These are phyloP conservation scores for Naganishia friedmannii DNA, from an alignment of 768 basidiomycete species.

Conservation along the genomic window DNA sequence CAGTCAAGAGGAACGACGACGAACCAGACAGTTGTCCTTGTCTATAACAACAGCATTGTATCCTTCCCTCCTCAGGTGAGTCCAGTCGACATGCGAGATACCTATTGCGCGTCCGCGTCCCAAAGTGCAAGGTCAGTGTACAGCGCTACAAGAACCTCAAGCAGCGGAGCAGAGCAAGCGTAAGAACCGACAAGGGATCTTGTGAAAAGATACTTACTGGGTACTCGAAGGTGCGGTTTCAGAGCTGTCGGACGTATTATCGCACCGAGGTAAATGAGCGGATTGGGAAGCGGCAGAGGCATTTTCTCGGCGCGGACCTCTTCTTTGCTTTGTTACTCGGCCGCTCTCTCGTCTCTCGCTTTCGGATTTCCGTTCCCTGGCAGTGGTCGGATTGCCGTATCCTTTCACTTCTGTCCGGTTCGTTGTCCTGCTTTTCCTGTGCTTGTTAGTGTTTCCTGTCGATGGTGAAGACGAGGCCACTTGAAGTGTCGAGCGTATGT, in stretches of 20 bases:
- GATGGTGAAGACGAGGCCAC: too few species aligned
- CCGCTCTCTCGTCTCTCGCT: too few species aligned
- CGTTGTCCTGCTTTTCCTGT: too few species aligned
- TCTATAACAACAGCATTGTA: slow-evolving; percentile 90
- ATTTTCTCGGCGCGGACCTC: neutral
- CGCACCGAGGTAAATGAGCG: slow-evolving; percentile 39
- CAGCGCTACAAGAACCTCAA: too few species aligned
- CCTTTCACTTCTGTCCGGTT: too few species aligned
- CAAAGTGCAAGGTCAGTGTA: neutral
- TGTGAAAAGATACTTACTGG: slow-evolving; percentile 35
- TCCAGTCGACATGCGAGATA: slow-evolving; percentile 43
- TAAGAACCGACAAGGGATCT: too few species aligned
- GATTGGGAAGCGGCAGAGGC: slow-evolving; percentile 35
- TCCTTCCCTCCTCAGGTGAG: slow-evolving; percentile 63
- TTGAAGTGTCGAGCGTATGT: too few species aligned
- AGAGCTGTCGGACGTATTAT: slow-evolving; percentile 39
- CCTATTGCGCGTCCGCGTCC: neutral
- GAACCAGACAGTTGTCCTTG: slow-evolving; percentile 93
- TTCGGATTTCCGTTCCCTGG: too few species aligned
- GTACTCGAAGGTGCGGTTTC: slow-evolving; percentile 40
- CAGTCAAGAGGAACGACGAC: slow-evolving; percentile 40
- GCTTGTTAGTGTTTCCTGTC: too few species aligned
- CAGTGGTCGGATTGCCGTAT: too few species aligned
- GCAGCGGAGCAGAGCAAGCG: too few species aligned
- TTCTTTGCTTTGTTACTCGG: too few species aligned